Conservation (phyloP, 805 yeast species). For the Hanseniaspora vineae region DNA sequence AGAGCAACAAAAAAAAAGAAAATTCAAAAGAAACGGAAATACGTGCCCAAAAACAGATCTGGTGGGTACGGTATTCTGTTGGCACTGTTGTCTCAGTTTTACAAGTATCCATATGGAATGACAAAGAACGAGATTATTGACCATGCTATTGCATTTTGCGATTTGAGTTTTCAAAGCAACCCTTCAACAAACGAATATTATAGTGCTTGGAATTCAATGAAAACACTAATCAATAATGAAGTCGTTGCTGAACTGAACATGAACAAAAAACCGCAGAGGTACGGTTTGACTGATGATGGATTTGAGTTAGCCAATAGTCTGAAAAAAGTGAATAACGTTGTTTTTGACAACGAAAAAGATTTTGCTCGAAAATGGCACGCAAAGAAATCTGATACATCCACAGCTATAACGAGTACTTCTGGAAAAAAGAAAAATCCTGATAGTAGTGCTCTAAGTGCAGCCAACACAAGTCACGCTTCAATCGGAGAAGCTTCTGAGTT, state of each 20-base stretch:
- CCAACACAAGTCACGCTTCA: neutral
- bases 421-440: too few species aligned
- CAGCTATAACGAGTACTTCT: too few species aligned
- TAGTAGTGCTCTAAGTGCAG: neutral
- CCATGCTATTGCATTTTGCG: slow-evolving; percentile 42
- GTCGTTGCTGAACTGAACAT: slow-evolving; percentile 34
- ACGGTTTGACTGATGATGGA: slow-evolving; percentile 61
- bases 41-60: slow-evolving; percentile 61
- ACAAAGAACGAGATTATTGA: slow-evolving; percentile 46
- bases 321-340: slow-evolving; percentile 31
- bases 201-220: slow-evolving; percentile 66
- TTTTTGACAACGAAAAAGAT: slow-evolving; percentile 15
- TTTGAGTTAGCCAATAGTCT: slow-evolving; percentile 44
- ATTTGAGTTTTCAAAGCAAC: slow-evolving; percentile 43
- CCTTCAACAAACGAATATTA: slow-evolving; percentile 50
- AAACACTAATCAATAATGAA: slow-evolving; percentile 47
- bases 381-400: neutral
- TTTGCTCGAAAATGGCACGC: neutral
- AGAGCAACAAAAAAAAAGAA: slow-evolving; percentile 13
- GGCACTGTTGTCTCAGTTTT: slow-evolving; percentile 31
- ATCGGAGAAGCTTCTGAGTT: neutral
- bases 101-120: slow-evolving; percentile 37
- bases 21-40: slow-evolving; percentile 24
- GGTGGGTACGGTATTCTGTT: slow-evolving; percentile 79
- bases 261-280: slow-evolving; percentile 47